Conservation (phyloP, 306 rosid genomes). For the apple (Malus domestica) region DNA sequence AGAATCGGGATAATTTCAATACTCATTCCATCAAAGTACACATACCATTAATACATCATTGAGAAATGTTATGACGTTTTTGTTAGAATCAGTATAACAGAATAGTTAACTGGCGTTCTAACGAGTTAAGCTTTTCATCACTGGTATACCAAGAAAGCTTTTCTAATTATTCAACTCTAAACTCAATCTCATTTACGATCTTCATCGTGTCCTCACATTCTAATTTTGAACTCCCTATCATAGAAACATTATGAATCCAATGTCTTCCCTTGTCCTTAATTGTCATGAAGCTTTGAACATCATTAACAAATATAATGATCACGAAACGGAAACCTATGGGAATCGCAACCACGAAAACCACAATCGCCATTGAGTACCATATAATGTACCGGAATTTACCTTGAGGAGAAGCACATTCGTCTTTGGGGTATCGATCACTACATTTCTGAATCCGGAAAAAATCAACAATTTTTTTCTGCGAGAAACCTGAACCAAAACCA, state of each 20-base stretch:
- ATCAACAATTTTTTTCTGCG: neutral
- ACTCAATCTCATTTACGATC: neutral
- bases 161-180: neutral
- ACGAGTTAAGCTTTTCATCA: neutral
- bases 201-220: neutral
- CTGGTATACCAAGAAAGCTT: neutral
- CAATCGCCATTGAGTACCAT: neutral
- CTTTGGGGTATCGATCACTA: neutral
- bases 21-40: neutral
- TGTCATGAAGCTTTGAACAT: too few relatives aligned
- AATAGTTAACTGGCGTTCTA: too few relatives aligned
- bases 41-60: neutral
- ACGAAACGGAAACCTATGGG: neutral
- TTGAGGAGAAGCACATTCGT: neutral
- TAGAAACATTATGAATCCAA: neutral
- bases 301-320: neutral
- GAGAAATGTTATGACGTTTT: neutral
- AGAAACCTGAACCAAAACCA: neutral
- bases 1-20: too few relatives aligned
- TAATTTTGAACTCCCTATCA: neutral
- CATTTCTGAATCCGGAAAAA: neutral
- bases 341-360: neutral
- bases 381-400: neutral
- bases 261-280: neutral
- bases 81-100: neutral